Base-by-base conservation (phyloP, 2,329 filamentous ascomycete genomes). In the Aspergillus sp. region DNA sequence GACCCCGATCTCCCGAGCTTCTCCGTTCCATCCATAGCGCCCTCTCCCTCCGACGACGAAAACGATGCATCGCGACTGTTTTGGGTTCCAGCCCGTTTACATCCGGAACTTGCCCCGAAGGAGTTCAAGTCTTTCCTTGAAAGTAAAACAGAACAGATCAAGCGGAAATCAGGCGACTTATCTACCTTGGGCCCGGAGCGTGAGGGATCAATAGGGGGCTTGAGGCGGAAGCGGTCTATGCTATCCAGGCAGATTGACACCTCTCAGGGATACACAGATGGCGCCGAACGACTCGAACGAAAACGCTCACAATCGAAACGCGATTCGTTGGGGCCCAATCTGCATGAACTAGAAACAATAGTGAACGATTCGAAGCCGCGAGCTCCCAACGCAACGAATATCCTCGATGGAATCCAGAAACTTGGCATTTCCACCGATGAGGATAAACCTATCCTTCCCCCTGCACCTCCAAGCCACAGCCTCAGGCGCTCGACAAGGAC, bases 101-200 rank as follows among this genome's bases (percentile, higher is more conserved):
- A 99, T 70, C 95, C 95, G 0, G 95, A 99, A 76, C 82, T 99
- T 52, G 95, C 95, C 2, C 95, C 95, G 1, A 92, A 90, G 71
- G 95, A 97, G 68, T 99, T 98, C 82, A 97, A 96, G 77, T 94
- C 90, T 1, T 99, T 98, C 68, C 84, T 99, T 2, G 94, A 99
- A 71, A 96, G 93, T 64, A 88, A 93, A 71, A 91, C 97, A 11
- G 90, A 96, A 68, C 89, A 91, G 38, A 96, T 98, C 68, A 89
- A 92, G 74, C 84, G 93, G 66, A 86, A 91, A 68, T 96, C 93
- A 1, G 89, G 89, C 23, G 92, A 88, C 66, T 88, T 83, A 64
- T 82, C 82, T 39, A 78, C 92, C 68, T 66, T 55, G 60, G 65
- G 82, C 67, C 62, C 85, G 70, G 80, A 86, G 63, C 75, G 83